phyloP scores from a whole-genome alignment of 2,329 filamentous ascomycete species.

The Didymella arachidicola region DNA sequence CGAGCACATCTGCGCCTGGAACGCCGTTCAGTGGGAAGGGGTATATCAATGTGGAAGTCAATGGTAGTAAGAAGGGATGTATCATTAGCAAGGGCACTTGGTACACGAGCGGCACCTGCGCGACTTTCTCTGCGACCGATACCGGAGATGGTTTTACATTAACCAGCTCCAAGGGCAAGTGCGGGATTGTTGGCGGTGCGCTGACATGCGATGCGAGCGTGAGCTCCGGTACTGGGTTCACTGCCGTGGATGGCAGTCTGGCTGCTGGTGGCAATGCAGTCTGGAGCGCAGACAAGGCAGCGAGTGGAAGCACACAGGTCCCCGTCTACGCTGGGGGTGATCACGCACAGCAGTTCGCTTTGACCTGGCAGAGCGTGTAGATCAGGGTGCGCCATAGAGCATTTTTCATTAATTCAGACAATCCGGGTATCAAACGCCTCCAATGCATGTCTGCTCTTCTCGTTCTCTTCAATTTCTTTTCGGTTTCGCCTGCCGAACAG shows the following conservation, averaged over 20 bases:
- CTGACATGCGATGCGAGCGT: conserved; percentile 64
- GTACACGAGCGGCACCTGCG: conserved; percentile 73
- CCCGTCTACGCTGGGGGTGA: conserved; percentile 52
- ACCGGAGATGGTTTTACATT: conserved; percentile 44
- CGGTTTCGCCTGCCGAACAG: conserved; percentile 2
- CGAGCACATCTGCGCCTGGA: conserved; percentile 46
- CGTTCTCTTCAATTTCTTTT: background rate
- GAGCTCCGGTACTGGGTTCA: conserved; percentile 54
- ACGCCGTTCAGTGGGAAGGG: conserved; percentile 66
- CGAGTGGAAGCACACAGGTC: conserved; percentile 55
- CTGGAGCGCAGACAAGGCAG: conserved; percentile 56
- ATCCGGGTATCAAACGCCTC: conserved; percentile 11
- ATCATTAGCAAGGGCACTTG: conserved; percentile 72
- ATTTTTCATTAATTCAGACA: background rate
- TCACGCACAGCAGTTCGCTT: conserved; percentile 44
- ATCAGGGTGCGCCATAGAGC: background rate
- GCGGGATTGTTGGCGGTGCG: conserved; percentile 62
- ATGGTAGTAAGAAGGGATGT: conserved; percentile 65
- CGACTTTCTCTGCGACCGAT: conserved; percentile 66
- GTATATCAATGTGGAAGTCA: conserved; percentile 63
- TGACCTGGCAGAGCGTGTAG: conserved; percentile 50
- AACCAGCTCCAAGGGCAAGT: conserved; percentile 52
- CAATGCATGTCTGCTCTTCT: background rate
- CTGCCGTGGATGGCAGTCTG: conserved; percentile 46
- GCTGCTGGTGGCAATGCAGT: conserved; percentile 49